Evolutionary conservation across 2,329 filamentous ascomycete species (phyloP).

Genomic region (Diaporthe sp.): DNA sequence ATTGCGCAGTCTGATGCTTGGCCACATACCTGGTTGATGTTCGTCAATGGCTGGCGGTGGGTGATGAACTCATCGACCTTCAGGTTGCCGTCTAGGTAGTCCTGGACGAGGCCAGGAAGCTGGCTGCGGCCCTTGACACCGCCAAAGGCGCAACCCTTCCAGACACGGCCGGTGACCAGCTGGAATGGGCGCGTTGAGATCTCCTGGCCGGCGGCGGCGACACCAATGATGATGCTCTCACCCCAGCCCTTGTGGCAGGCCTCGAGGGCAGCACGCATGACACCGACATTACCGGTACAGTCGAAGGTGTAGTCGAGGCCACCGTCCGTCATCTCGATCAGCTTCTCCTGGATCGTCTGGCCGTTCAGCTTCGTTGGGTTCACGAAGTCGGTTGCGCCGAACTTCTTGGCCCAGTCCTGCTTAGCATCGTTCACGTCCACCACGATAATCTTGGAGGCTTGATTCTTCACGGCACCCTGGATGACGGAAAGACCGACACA

Average conservation of each 20-base stretch:
- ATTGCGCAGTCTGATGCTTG: not conserved
- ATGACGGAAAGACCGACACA: constrained; percentile 97
- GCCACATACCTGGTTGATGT: constrained; percentile 76
- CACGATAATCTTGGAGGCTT: constrained; percentile 81
- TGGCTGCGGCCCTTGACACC: constrained; percentile 98
- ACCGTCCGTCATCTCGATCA: constrained; percentile 97
- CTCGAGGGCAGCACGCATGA: constrained; percentile 96
- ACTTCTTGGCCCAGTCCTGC: constrained; percentile 93
- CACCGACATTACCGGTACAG: constrained; percentile 95
- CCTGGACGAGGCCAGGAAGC: constrained; percentile 85
- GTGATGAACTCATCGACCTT: constrained; percentile 99
- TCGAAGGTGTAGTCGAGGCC: constrained; percentile 99
- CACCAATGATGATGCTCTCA: constrained; percentile 97
- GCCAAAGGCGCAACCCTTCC: constrained; percentile 98
- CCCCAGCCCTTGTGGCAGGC: constrained; percentile 99
- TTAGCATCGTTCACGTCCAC: constrained; percentile 86
- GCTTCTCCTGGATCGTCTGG: constrained; percentile 89
- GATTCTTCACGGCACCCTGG: constrained; percentile 90
- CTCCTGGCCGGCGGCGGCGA: constrained; percentile 95
- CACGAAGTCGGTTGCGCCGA: constrained; percentile 96
- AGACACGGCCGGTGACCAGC: constrained; percentile 96
- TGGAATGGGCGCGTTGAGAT: constrained; percentile 95
- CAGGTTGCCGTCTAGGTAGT: constrained; percentile 90
- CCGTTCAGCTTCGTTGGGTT: constrained; percentile 86
- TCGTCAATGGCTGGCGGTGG: constrained; percentile 83